Base-by-base conservation (phyloP, 2,329 filamentous ascomycete genomes). In the Beauveria sp. region DNA sequence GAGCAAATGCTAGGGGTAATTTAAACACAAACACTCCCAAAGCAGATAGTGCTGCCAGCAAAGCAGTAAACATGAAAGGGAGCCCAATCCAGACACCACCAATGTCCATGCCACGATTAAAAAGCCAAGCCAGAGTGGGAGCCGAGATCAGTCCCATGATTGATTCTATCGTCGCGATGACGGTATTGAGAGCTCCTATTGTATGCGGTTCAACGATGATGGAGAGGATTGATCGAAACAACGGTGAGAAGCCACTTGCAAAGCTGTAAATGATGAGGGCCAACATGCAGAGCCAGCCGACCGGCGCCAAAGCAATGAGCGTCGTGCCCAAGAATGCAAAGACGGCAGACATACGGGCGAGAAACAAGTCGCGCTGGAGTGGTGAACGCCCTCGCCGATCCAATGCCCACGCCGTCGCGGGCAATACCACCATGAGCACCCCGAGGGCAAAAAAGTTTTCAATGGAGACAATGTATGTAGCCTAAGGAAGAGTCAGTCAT, bases 161-260 rank as follows among this genome's bases (percentile, higher is more conserved):
- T 9, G 76, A 79, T 64, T 86, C 81, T 38, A 81, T 67, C 26
- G 83, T 73, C 2, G 77, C 75, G 10, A 86, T 73, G 4, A 81
- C 72, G 5, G 79, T 80, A 67, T 84, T 86, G 26, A 84, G 71
- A 0, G 79, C 78, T 24, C 80, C 83, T 14, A 84, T 74, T 5
- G 83, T 79, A 62, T 82, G 77, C 24, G 78, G 75, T 65, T 83
- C 80, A 14, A 86, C 79, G 12, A 85, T 67, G 10, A 76, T 75
- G 50, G 80, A 83, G n/a, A 84, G 68, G 7, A 85, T 69, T 3
- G 78, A 80, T 40, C 83, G 76, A 20, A 80, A 68, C 1, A 83
- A 67, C 0, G 77, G 66, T 0, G 67, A 57, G 51, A 79, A 75
- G 6, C 82, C 81, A 16, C 66, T 66, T 0, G 83, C 82, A 1